Evolutionary conservation across 2,329 filamentous ascomycete species (phyloP).

Genomic region (Tolypocladium amazonense): DNA sequence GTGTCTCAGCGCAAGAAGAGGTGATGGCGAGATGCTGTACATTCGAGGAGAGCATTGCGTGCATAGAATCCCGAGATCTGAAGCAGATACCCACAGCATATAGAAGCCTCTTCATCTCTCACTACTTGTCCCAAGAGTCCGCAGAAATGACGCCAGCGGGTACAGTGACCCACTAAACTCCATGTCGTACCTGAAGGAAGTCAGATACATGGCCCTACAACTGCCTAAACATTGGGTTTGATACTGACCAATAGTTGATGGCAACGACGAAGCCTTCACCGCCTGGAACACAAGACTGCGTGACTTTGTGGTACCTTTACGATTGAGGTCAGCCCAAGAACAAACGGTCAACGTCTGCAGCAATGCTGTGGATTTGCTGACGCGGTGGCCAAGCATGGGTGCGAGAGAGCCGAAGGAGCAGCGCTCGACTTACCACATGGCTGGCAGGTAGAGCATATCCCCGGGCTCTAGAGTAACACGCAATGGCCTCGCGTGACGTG

Average conservation of each 20-base stretch:
- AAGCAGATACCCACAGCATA: not conserved
- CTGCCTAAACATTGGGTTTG: not conserved
- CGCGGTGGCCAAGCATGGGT: not conserved
- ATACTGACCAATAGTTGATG: slow-evolving; percentile 66
- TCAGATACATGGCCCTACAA: not conserved
- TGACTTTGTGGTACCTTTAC: slow-evolving; percentile 66
- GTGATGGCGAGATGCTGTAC: not conserved
- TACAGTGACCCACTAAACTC: slow-evolving; percentile 63
- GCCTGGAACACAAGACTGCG: slow-evolving; percentile 55
- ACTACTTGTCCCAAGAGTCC: slow-evolving; percentile 17
- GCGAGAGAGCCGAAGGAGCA: not conserved
- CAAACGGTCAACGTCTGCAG: not conserved
- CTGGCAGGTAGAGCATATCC: slow-evolving; percentile 74
- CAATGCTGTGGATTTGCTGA: not conserved
- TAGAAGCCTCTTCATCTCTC: not conserved
- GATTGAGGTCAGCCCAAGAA: not conserved
- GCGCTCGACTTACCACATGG: slow-evolving; percentile 53
- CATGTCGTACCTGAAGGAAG: slow-evolving; percentile 59
- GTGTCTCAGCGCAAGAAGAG: slow-evolving; percentile 52
- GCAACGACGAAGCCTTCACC: slow-evolving; percentile 67
- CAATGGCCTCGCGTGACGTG: slow-evolving; percentile 46
- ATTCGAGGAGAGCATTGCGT: not conserved
- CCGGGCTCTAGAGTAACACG: slow-evolving; percentile 60
- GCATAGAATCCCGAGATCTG: not conserved
- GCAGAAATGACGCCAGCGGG: slow-evolving; percentile 46